Evolutionary conservation across 768 basidiomycete genomes (phyloP).

Genomic region (Amyloporia xantha): DNA sequence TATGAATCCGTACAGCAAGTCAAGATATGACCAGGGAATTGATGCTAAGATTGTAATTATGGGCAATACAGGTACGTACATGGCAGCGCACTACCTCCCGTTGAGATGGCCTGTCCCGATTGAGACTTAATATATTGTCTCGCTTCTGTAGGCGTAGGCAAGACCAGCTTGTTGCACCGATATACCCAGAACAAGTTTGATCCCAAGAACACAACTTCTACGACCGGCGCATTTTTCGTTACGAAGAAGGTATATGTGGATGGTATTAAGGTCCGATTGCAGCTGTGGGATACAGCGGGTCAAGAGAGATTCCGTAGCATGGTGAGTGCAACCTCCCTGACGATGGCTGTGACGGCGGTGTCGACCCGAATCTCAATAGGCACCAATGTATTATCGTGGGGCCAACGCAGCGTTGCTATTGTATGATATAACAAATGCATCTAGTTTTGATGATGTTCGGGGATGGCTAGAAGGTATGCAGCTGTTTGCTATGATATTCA

Average conservation of each 20-base stretch:
- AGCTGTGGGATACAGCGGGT: conserved; percentile 91
- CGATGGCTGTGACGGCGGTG: not conserved
- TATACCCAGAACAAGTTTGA: conserved; percentile 90
- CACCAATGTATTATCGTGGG: conserved; percentile 95
- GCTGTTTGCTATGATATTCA: not conserved
- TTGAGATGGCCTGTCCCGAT: not conserved
- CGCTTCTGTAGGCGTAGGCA: conserved; percentile 65
- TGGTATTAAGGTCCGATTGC: conserved; percentile 78
- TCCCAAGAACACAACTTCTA: conserved; percentile 82
- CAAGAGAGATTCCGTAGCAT: conserved; percentile 91
- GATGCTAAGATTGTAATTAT: conserved; percentile 96
- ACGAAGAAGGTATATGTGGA: conserved; percentile 87
- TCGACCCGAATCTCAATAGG: conserved; percentile 37
- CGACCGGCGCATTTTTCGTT: conserved; percentile 90
- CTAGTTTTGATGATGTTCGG: conserved; percentile 84
- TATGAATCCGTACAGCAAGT: conserved; percentile 60
- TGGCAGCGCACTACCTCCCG: not conserved
- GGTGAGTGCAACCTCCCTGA: conserved; percentile 44
- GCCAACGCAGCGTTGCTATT: conserved; percentile 90
- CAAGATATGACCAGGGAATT: conserved; percentile 75
- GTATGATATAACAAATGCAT: conserved; percentile 90
- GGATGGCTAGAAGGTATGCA: conserved; percentile 80
- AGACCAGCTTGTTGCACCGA: conserved; percentile 84
- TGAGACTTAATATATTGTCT: not conserved
- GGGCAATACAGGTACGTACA: conserved; percentile 61